Base-by-base conservation (phyloP, 78 protist genomes). In the Capsaspora owczarzaki region DNA sequence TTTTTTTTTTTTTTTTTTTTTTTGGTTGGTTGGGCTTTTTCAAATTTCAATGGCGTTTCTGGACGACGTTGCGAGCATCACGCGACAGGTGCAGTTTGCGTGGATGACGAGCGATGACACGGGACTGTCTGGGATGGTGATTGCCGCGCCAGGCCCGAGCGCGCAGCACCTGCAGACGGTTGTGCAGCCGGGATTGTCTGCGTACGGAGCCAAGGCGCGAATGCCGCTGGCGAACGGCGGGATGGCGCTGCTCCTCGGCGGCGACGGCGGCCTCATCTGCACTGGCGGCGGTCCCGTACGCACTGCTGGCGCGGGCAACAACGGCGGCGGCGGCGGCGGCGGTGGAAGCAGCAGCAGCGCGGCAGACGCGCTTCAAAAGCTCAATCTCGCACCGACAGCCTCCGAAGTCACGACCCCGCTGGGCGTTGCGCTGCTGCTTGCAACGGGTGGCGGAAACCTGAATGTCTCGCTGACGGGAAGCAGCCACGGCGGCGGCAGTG, bases 41-140 rank as follows among this genome's bases (percentile, higher is more conserved):
- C n/a, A 49, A 10, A 16, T 49, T 49, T 20, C 56, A 6, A 63
- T 63, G 72, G 72, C 72, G 41, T 35, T 63, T 4, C 3, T 63
- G 8, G 72, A 63, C 72, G 72, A 63, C 41, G 42, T 41, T 14
- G 43, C 41, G 43, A 22, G 6, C 41, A 35, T 63, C 41, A 8
- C 33, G 41, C 72, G 72, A 25, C 72, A 63, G 25, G 42, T 63
- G 38, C 72, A 63, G 14, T 63, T 33, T 16, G 8, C 72, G 41
- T 63, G 72, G 72, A 63, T 41, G 23, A 63, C 23, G 72, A 22
- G 23, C 72, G 72, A 63, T 41, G 72, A 63, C 72, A 33, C 72
- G 72, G 72, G 72, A 35, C 27, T 63, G 72, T 35, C 43, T 14
- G 41, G 23, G 14, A 35, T 63, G 4, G 72, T 63, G 43, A 29